Evolutionary conservation across 345 rosid genomes (phyloP).

Genomic region (Carallia pectinifolia): DNA sequence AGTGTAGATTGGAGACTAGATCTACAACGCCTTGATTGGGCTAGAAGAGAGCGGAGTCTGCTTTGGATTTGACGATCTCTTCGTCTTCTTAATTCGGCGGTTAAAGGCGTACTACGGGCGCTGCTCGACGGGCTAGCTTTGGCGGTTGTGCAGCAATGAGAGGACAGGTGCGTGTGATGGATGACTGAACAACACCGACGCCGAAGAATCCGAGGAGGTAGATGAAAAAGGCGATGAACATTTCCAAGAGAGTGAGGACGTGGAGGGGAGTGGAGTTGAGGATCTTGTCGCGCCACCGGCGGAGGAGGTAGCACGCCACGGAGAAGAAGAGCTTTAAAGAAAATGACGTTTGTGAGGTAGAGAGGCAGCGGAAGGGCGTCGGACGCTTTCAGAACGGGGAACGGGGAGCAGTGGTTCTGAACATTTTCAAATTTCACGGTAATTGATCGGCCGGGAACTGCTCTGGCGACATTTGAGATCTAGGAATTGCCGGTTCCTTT

Average conservation of each 20-base stretch:
- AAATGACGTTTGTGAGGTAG: constrained; percentile 69
- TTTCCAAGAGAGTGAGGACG: constrained; percentile 68
- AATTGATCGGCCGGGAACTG: too few species aligned
- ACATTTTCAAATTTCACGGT: too few species aligned
- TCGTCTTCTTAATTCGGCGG: constrained; percentile 59
- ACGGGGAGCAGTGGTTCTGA: constrained; percentile 1
- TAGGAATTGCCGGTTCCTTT: too few species aligned
- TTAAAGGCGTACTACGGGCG: constrained; percentile 29
- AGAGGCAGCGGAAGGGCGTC: constrained; percentile 86
- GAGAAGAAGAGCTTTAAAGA: constrained; percentile 89
- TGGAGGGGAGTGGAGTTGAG: constrained; percentile 83
- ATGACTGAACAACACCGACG: constrained; percentile 82
- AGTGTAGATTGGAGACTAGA: too few species aligned
- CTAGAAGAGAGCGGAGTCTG: too few species aligned
- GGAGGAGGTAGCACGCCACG: constrained; percentile 78
- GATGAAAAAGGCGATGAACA: constrained; percentile 73
- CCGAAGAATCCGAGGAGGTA: constrained; percentile 86
- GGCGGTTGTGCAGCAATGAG: constrained; percentile 17
- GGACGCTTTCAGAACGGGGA: constrained; percentile 52
- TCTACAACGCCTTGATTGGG: too few species aligned
- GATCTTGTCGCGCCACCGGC: constrained; percentile 94
- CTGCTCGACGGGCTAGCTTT: constrained; percentile 26
- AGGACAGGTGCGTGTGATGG: constrained; percentile 54
- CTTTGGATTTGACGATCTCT: constrained; percentile 46
- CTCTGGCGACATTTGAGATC: too few species aligned